Conservation (phyloP, 2,329 filamentous ascomycete genomes). For the Pseudogymnoascus sp. region DNA sequence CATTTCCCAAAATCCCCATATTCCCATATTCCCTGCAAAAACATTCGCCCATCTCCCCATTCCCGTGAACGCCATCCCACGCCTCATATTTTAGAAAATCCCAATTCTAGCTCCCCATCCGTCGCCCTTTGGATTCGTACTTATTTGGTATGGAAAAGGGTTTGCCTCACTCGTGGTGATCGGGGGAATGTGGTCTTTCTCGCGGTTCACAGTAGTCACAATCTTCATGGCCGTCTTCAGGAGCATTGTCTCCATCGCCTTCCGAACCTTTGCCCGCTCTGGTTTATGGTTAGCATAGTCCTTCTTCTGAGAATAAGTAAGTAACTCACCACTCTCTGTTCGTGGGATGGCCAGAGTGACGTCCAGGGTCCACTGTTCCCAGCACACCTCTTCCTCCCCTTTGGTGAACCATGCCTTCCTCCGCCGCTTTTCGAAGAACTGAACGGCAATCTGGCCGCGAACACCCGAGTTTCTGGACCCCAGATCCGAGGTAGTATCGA, state of each 20-base stretch:
- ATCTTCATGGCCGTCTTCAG: constrained; percentile 85
- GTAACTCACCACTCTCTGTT: constrained; percentile 69
- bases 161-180: constrained; percentile 89
- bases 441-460: constrained; percentile 71
- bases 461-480: constrained; percentile 44
- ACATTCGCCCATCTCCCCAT: background rate
- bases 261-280: constrained; percentile 84
- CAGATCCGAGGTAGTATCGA: constrained; percentile 49
- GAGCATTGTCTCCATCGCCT: constrained; percentile 84
- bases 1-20: background rate
- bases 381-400: constrained; percentile 88
- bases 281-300: constrained; percentile 8
- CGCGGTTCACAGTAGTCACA: constrained; percentile 72
- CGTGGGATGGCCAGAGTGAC: constrained; percentile 85
- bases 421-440: constrained; percentile 91
- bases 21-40: background rate
- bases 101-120: constrained; percentile 75
- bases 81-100: constrained; percentile 31
- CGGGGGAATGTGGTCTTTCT: constrained; percentile 94
- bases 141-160: constrained; percentile 90
- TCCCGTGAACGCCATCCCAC: constrained; percentile 5
- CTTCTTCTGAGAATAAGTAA: background rate
- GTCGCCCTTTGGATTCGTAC: constrained; percentile 73
- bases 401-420: constrained; percentile 73
- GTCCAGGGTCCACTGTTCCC: constrained; percentile 92